Base-by-base conservation (phyloP, 139 green algal genomes). In the Chlorella sp. region DNA sequence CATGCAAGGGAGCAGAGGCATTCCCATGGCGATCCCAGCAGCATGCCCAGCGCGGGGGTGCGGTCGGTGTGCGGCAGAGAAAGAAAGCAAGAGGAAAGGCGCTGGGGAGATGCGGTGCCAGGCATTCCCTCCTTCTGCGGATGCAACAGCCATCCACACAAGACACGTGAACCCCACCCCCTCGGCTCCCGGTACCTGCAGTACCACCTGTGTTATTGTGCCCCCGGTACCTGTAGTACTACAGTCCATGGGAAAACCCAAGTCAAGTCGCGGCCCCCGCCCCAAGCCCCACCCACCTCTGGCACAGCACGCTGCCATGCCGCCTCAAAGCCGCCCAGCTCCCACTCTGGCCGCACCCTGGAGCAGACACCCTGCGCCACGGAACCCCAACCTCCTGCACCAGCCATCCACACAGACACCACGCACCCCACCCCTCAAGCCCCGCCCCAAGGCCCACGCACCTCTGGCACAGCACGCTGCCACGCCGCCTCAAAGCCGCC, bases 401-500 rank as follows among this genome's bases (percentile, higher is more conserved):
- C 18, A 81, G 71, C 71, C 71, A 78, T 24, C 71, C 3, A 3
- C 71, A 2, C 14, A n/a, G n/a, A n/a, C 28, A 48, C 75, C 34
- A 24, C 15, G 2, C 73, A 3, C 28, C 5, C n/a, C 32, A 4
- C 53, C 48, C 26, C 80, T 12, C 37, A 32, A 28, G 37, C 78
- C 80, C 81, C n/a, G 3, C 57, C 22, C 4, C 28, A 32, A 22
- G 12, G 39, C 61, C 37, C n/a, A 37, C 76, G 32, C 87, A 90
- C 87, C 87, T 90, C 87, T 60, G 87, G 87, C 22, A 90, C 78
- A 12, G n/a, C 36, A 5, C 64, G 36, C 78, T 48, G 37, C 91
- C 91, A 93, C 1, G 85, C 83, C 48, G 30, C 81, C 73, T 91
- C 32, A 68, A 93, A 93, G 0, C 61, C 83, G 21, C 18, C 34